Percentiles rank a stretch among this genome's conserved stretches.
Evolutionary conservation across 495 filamentous ascomycete species (phyloP).

Genomic region (Aspergillus leporis): DNA sequence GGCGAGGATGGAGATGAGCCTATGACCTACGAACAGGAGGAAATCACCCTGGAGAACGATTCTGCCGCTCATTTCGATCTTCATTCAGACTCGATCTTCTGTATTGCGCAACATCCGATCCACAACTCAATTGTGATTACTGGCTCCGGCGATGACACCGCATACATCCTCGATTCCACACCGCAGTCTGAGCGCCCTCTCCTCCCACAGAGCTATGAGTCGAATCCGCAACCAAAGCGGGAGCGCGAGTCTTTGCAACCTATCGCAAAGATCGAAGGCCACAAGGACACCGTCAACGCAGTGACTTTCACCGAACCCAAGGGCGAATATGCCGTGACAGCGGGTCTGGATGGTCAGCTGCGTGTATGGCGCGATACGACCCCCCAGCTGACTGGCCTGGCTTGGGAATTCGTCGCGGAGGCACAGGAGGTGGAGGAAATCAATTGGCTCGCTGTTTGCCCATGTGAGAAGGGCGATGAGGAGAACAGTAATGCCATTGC

Average conservation of each 20-base stretch:
- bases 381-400: constrained; percentile 38
- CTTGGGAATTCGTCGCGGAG: constrained; percentile 66
- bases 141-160: constrained; percentile 80
- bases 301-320: constrained; percentile 78
- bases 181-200: constrained; percentile 59
- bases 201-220: constrained; percentile 73
- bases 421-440: constrained; percentile 90
- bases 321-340: constrained; percentile 83
- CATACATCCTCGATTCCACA: constrained; percentile 77
- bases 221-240: constrained; percentile 56
- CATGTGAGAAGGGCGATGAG: constrained; percentile 55
- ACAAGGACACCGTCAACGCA: constrained; percentile 87
- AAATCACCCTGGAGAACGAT: constrained; percentile 84
- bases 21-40: constrained; percentile 65
- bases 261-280: constrained; percentile 73
- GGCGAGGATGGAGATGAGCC: constrained; percentile 53
- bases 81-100: constrained; percentile 87
- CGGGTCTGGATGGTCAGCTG: constrained; percentile 78
- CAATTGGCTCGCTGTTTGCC: constrained; percentile 84
- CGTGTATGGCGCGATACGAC: constrained; percentile 53
- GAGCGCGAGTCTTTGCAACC: constrained; percentile 61
- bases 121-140: constrained; percentile 78
- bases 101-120: constrained; percentile 86
- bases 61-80: constrained; percentile 86
- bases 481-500: constrained; percentile 80